These are phyloP conservation scores for Plasmodium inui DNA, from an alignment of 169 alveolate genomes.

Conservation along the genomic window DNA sequence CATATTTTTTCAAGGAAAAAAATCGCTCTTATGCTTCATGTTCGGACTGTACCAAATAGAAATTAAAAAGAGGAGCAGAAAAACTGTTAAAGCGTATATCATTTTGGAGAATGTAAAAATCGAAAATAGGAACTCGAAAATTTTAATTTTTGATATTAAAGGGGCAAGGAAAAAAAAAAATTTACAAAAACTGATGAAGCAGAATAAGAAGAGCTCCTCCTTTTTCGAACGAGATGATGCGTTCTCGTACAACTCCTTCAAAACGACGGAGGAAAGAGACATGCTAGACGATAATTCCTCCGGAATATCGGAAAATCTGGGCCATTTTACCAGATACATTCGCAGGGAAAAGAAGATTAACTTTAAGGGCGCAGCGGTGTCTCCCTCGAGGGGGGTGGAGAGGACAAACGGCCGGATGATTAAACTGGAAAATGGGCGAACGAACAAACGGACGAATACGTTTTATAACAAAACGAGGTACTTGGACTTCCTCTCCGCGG, in stretches of 20 bases:
- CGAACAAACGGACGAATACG: not conserved
- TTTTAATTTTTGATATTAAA: constrained; percentile 73
- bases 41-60: constrained; percentile 62
- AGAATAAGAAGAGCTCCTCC: constrained; percentile 22
- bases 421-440: not conserved
- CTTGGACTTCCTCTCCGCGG: not conserved
- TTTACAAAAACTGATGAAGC: constrained; percentile 51
- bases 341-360: constrained; percentile 32
- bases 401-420: not conserved
- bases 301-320: constrained; percentile 28
- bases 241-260: constrained; percentile 19
- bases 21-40: constrained; percentile 47
- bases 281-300: constrained; percentile 20
- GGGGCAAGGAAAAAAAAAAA: constrained; percentile 75
- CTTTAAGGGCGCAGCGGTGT: not conserved
- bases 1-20: constrained; percentile 30
- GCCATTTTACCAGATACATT: constrained; percentile 10
- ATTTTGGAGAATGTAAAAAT: constrained; percentile 70
- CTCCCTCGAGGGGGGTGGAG: not conserved
- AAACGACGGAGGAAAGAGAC: constrained; percentile 28
- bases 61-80: constrained; percentile 34
- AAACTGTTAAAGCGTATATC: constrained; percentile 46
- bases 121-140: constrained; percentile 28
- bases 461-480: constrained; percentile 1
- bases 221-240: constrained; percentile 35